phyloP scores from a whole-genome alignment of 306 rosid species.

The Senna siamea region DNA sequence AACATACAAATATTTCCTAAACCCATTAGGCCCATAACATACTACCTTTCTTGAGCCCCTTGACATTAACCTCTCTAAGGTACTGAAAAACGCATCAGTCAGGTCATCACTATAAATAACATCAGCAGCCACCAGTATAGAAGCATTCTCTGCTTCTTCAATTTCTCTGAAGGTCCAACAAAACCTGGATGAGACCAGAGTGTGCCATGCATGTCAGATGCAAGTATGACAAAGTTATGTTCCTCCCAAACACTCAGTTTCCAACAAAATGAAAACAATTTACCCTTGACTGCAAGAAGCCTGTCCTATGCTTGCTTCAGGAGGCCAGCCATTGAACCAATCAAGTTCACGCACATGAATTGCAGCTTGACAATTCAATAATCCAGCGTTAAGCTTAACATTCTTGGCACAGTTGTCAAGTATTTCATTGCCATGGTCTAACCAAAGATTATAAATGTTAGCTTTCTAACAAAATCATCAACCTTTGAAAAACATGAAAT shows the following conservation, averaged over 20 bases:
- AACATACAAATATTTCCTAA: slow-evolving; percentile 18
- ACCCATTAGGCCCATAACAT: neutral
- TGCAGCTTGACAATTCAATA: slow-evolving; percentile 52
- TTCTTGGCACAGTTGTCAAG: slow-evolving; percentile 83
- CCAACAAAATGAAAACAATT: neutral
- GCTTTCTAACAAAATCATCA: slow-evolving; percentile 19
- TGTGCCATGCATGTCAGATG: slow-evolving; percentile 14
- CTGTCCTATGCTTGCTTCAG: slow-evolving; percentile 53
- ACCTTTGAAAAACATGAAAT: slow-evolving; percentile 17
- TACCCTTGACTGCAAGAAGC: slow-evolving; percentile 54
- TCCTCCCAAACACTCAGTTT: slow-evolving; percentile 17
- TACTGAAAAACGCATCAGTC: slow-evolving; percentile 79
- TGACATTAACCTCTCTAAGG: slow-evolving; percentile 69
- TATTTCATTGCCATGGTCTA: slow-evolving; percentile 82
- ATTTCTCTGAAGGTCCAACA: slow-evolving; percentile 73
- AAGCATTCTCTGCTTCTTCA: slow-evolving; percentile 73
- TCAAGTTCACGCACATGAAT: slow-evolving; percentile 76
- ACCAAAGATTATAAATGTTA: slow-evolving; percentile 34
- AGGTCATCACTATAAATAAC: slow-evolving; percentile 85
- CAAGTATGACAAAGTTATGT: slow-evolving; percentile 7
- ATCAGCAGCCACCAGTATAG: slow-evolving; percentile 87
- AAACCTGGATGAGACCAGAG: slow-evolving; percentile 55
- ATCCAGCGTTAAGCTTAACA: slow-evolving; percentile 64
- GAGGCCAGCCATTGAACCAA: slow-evolving; percentile 89
- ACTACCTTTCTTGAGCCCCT: slow-evolving; percentile 71